Base-by-base conservation (phyloP, 2,329 filamentous ascomycete species). In the Aspergillus bombycis region DNA sequence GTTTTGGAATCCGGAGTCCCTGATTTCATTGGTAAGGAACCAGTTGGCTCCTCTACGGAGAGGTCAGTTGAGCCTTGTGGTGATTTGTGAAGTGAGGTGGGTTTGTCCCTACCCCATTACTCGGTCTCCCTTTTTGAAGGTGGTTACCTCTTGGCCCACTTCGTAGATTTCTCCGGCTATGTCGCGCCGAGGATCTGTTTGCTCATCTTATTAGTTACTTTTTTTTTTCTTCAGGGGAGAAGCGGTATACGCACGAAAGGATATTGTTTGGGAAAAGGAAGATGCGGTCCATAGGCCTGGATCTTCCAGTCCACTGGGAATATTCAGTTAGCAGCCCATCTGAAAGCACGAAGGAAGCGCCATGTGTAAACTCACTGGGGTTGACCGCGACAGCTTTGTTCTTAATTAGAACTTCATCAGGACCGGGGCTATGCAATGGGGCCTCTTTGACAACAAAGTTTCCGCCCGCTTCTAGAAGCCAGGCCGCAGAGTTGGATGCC, bases 151-250 rank as follows among this genome's bases (percentile, higher is more conserved):
- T 0, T 65, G 60, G 12, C 71, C 83, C 5, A 84, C 76, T 65
- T 83, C 79, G 36, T 79, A 68, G 14, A 84, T 74, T 59, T 81
- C 79, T 11, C 82, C 82, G 0, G 82, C 80, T 3, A 82, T 74
- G 67, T 84, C 82, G 16, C 71, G 14, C 82, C 82, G 30, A 80
- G 67, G 32, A 80, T 72, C 28, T 53, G 3, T n/a, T 30, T n/a
- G 26, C 36, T 57, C n/a, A 19, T 58, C 59, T 43, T 23, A 19
- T 53, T 34, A 34, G 30, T 4, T 12, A 12, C n/a, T 32, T 9
- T n/a, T n/a, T 53, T 32, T 32, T 9, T n/a, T n/a, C 34, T 32
- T 53, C 30, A 8, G 5, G 16, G 9, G 14, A 32, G 28, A 53
- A 1, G 30, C 1, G 26, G 19, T 34, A 32, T 32, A 32, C 50